Percentiles rank a stretch among this genome's conserved stretches.
Evolutionary conservation across 768 basidiomycete species (phyloP).

Genomic region (Sistotremastrum suecicum): DNA sequence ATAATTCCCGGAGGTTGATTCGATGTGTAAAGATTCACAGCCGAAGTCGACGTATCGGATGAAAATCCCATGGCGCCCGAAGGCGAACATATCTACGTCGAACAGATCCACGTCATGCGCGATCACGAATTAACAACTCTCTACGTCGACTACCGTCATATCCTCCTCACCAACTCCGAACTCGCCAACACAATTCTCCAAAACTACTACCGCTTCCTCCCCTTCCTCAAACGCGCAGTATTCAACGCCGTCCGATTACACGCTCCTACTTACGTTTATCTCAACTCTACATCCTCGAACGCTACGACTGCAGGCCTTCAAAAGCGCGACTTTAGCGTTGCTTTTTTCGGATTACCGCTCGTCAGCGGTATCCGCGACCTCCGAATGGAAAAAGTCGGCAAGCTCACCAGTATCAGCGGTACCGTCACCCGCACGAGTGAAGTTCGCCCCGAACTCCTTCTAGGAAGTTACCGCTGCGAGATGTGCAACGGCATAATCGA

Average conservation of each 20-base stretch:
- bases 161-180: constrained; percentile 81
- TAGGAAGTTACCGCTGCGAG: constrained; percentile 87
- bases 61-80: constrained; percentile 37
- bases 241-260: constrained; percentile 79
- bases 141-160: constrained; percentile 89
- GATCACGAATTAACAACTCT: constrained; percentile 91
- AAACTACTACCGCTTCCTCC: constrained; percentile 95
- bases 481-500: constrained; percentile 74
- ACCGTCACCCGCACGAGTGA: constrained; percentile 97
- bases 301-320: constrained; percentile 79
- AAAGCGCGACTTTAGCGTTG: constrained; percentile 87
- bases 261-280: constrained; percentile 89
- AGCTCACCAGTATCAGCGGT: constrained; percentile 87
- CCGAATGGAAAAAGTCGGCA: constrained; percentile 86
- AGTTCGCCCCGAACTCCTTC: constrained; percentile 88
- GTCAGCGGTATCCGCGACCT: constrained; percentile 92
- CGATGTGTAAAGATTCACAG: constrained; percentile 54
- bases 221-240: constrained; percentile 84
- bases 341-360: constrained; percentile 89
- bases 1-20: not conserved
- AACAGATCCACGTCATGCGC: constrained; percentile 91
- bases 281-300: constrained; percentile 80
- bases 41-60: constrained; percentile 64
- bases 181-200: constrained; percentile 87
- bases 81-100: constrained; percentile 68